These are phyloP conservation scores for Meredithiella fracta DNA, from an alignment of 2,329 filamentous ascomycete species.

Conservation along the genomic window DNA sequence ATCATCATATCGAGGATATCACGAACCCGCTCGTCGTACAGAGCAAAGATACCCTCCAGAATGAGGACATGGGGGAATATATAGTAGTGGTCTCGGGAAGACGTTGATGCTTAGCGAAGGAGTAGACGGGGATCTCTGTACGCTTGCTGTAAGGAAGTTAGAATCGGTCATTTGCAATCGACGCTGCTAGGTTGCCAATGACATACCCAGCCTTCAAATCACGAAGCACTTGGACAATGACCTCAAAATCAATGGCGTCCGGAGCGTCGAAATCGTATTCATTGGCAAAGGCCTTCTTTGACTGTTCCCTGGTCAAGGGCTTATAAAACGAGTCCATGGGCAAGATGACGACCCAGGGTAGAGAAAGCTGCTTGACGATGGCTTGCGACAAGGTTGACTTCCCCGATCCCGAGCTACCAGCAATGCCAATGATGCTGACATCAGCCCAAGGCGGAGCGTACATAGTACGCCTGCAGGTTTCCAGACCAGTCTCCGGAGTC, in stretches of 20 bases:
- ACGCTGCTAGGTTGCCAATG: background rate
- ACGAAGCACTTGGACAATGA: constrained; percentile 58
- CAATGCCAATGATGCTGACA: constrained; percentile 89
- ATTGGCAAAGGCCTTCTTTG: constrained; percentile 65
- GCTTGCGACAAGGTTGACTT: constrained; percentile 90
- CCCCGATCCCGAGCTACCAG: constrained; percentile 81
- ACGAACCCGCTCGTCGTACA: constrained; percentile 74
- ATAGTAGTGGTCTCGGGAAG: constrained; percentile 67
- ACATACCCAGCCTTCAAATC: constrained; percentile 83
- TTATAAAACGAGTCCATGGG: constrained; percentile 99
- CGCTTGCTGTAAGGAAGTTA: constrained; percentile 42
- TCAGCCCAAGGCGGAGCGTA: constrained; percentile 95
- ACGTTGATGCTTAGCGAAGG: constrained; percentile 79
- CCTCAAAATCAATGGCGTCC: constrained; percentile 86
- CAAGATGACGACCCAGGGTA: constrained; percentile 95
- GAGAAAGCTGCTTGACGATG: constrained; percentile 73
- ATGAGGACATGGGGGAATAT: constrained; percentile 91
- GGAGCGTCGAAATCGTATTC: constrained; percentile 95
- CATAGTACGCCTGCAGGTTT: constrained; percentile 9
- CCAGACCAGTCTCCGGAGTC: background rate
- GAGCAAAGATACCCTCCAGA: constrained; percentile 85
- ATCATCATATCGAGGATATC: constrained; percentile 89
- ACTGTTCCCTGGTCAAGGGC: constrained; percentile 62
- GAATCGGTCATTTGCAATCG: background rate
- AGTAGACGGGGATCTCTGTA: constrained; percentile 86